Conservation (phyloP, 345 rosid genomes). For the Adansonia digitata region DNA sequence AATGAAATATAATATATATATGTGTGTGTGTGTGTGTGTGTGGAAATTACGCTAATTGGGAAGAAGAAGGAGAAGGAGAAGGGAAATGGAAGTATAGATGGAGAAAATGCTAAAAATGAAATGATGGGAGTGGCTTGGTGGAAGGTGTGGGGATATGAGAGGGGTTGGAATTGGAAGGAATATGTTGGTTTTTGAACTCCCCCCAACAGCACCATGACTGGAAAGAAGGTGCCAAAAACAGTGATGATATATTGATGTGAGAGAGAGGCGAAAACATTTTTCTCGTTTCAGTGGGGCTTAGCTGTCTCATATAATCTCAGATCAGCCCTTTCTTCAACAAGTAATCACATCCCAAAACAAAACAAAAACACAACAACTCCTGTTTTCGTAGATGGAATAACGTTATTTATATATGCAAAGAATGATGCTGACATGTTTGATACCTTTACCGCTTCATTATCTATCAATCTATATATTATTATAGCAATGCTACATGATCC, state of each 20-base stretch:
- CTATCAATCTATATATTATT: too few species aligned
- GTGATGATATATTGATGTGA: too few species aligned
- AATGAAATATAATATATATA: too few species aligned
- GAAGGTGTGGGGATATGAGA: not conserved
- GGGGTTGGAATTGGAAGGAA: not conserved
- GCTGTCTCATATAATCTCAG: too few species aligned
- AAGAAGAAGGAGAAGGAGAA: not conserved
- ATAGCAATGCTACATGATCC: too few species aligned
- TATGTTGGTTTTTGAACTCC: not conserved
- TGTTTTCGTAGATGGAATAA: not conserved
- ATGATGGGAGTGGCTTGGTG: not conserved
- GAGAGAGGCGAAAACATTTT: not conserved
- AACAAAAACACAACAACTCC: not conserved
- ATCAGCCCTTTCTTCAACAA: not conserved
- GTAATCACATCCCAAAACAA: not conserved
- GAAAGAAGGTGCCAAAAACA: not conserved
- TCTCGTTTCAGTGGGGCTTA: not conserved
- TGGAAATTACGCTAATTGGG: too few species aligned
- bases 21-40: too few species aligned
- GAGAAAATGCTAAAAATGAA: not conserved
- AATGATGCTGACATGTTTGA: not conserved
- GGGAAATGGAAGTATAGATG: not conserved
- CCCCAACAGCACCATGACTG: not conserved
- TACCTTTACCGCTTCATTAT: too few species aligned
- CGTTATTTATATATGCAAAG: not conserved